Conservation (phyloP, 345 rosid species). For the Boechera retrofracta region DNA sequence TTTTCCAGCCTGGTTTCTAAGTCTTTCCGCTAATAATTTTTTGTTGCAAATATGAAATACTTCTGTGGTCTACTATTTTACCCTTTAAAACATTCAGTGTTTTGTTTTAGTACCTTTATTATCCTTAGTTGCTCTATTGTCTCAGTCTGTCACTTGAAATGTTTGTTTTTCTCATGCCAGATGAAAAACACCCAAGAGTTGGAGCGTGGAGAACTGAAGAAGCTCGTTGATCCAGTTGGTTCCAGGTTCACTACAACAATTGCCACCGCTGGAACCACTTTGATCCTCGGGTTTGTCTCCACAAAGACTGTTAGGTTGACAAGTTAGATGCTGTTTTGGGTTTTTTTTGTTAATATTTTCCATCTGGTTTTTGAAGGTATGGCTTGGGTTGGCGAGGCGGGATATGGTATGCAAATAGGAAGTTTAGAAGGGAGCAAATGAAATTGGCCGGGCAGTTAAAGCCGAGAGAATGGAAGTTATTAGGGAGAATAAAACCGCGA, state of each 20-base stretch:
- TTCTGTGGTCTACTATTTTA: neutral
- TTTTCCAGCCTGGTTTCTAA: constrained; percentile 1
- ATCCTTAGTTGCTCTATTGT: neutral
- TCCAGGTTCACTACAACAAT: constrained; percentile 55
- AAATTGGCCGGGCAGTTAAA: constrained; percentile 72
- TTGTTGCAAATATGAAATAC: neutral
- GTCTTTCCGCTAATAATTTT: neutral
- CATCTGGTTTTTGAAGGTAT: constrained; percentile 54
- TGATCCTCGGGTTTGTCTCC: constrained; percentile 72
- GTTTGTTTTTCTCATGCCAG: constrained; percentile 46
- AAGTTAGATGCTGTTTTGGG: neutral
- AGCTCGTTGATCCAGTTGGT: constrained; percentile 73
- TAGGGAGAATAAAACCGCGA: constrained; percentile 62
- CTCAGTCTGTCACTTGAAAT: constrained; percentile 13
- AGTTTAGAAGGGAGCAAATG: constrained; percentile 81
- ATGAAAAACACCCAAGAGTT: constrained; percentile 61
- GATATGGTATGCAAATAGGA: constrained; percentile 84
- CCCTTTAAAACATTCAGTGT: neutral
- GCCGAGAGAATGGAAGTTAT: constrained; percentile 73
- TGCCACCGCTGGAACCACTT: constrained; percentile 83
- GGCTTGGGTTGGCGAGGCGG: constrained; percentile 98
- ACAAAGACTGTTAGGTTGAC: constrained; percentile 17
- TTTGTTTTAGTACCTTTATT: neutral
- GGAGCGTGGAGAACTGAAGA: constrained; percentile 73
- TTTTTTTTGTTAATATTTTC: neutral